phyloP scores from a whole-genome alignment of 1,284 basidiomycete genomes.

The Apiotrichum mycotoxinovorans region DNA sequence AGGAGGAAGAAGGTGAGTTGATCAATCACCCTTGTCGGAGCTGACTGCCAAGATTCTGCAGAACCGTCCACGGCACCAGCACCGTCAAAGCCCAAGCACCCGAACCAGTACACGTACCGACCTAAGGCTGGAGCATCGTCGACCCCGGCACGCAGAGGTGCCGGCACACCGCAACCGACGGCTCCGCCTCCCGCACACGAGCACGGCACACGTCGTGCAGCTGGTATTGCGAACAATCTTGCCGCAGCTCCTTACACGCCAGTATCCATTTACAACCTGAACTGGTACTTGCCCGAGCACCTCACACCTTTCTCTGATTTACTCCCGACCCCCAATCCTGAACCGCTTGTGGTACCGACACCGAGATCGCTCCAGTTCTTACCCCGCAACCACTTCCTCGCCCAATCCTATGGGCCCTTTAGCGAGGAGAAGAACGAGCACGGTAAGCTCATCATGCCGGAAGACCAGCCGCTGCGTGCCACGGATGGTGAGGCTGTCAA shows the following conservation, averaged over 20 bases:
- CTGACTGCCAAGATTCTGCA: conserved; percentile 8
- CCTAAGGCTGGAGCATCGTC: conserved; percentile 44
- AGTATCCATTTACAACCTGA: conserved; percentile 46
- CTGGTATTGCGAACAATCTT: conserved; percentile 33
- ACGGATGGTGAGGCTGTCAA: conserved; percentile 44
- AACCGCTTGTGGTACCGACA: conserved; percentile 67
- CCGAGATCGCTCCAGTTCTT: conserved; percentile 32
- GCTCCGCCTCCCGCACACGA: conserved; percentile 35
- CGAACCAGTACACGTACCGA: conserved; percentile 61
- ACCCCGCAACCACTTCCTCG: conserved; percentile 36
- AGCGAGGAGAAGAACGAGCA: conserved; percentile 34
- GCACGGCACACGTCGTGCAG: conserved; percentile 49
- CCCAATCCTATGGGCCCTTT: conserved; percentile 39
- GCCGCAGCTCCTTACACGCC: conserved; percentile 30
- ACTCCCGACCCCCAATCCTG: conserved; percentile 70
- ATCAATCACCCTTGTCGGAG: background rate
- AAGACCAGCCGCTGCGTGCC: conserved; percentile 29
- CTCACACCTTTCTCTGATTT: conserved; percentile 80
- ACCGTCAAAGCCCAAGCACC: conserved; percentile 49
- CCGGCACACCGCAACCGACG: conserved; percentile 25
- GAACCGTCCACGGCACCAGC: conserved; percentile 5
- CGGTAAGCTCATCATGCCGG: conserved; percentile 32
- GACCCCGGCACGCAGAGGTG: conserved; percentile 19
- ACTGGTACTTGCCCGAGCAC: conserved; percentile 92
- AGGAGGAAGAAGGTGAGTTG: conserved; percentile 43